Percentiles rank a stretch among this genome's conserved stretches.
Evolutionary conservation across 108 stramenopile species (phyloP).

Genomic region (Skeletonema marinoi): DNA sequence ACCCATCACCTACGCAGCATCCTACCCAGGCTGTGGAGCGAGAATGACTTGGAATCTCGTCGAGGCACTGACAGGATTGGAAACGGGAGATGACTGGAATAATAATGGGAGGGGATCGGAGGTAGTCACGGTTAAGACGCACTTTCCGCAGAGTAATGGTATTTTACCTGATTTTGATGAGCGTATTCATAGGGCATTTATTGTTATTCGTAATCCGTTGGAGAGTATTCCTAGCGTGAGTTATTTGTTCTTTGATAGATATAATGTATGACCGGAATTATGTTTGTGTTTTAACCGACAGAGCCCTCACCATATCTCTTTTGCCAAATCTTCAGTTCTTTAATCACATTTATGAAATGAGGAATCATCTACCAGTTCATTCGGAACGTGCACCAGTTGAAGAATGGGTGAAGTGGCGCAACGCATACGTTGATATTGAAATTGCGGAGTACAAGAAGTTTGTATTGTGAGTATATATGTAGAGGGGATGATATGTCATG

Average conservation of each 20-base stretch:
- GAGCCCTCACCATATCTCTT: neutral
- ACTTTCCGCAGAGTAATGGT: conserved; percentile 57
- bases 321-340: conserved; percentile 22
- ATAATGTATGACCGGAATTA: neutral
- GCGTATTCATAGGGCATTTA: conserved; percentile 34
- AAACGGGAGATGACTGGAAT: conserved; percentile 61
- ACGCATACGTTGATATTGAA: conserved; percentile 49
- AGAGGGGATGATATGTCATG: neutral
- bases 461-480: conserved; percentile 25
- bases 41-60: conserved; percentile 61
- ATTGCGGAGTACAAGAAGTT: conserved; percentile 51
- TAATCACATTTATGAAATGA: conserved; percentile 58
- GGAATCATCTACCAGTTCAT: conserved; percentile 52
- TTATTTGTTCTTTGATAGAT: neutral
- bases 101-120: conserved; percentile 47
- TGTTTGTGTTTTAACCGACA: neutral
- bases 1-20: conserved; percentile 52
- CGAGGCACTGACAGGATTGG: conserved; percentile 51
- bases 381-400: conserved; percentile 52
- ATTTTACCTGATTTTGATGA: conserved; percentile 40
- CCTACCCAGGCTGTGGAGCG: conserved; percentile 61
- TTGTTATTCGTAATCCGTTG: conserved; percentile 55
- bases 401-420: conserved; percentile 61
- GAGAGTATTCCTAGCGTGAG: conserved; percentile 43
- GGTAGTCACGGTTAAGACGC: conserved; percentile 58